These are phyloP conservation scores for Camelina laxa DNA, from an alignment of 345 rosid genomes.

Conservation along the genomic window DNA sequence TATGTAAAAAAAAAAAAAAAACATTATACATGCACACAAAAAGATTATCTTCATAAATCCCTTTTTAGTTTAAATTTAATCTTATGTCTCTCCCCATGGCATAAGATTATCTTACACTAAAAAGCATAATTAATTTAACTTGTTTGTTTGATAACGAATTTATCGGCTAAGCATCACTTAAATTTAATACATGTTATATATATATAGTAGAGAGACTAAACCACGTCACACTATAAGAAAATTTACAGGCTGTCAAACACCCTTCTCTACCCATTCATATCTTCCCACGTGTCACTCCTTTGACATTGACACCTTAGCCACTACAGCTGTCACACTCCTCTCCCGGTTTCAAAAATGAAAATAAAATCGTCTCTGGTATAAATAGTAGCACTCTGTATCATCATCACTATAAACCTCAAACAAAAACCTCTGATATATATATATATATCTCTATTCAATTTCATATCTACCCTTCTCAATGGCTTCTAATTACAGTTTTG, in stretches of 20 bases:
- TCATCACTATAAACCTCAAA: background rate
- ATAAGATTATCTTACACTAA: background rate
- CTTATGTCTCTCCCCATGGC: constrained; percentile 1
- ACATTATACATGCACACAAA: background rate
- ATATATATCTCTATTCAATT: background rate
- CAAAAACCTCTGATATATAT: constrained; percentile 1
- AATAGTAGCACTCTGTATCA: constrained; percentile 20
- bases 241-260: constrained; percentile 41
- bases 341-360: background rate
- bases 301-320: constrained; percentile 28
- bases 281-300: background rate
- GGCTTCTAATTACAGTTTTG: constrained; percentile 49
- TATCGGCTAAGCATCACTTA: constrained; percentile 39
- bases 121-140: no score
- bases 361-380: constrained; percentile 18
- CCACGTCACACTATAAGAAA: constrained; percentile 33
- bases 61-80: no score
- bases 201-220: constrained; percentile 29
- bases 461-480: constrained; percentile 27
- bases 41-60: background rate
- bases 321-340: constrained; percentile 36
- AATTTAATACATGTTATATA: constrained; percentile 30
- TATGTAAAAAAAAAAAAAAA: background rate
- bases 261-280: constrained; percentile 10
- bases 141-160: constrained; percentile 12